Evolutionary conservation across 371 early-diverging fungal genomes (phyloP).

Genomic region (Chytridiales sp.): DNA sequence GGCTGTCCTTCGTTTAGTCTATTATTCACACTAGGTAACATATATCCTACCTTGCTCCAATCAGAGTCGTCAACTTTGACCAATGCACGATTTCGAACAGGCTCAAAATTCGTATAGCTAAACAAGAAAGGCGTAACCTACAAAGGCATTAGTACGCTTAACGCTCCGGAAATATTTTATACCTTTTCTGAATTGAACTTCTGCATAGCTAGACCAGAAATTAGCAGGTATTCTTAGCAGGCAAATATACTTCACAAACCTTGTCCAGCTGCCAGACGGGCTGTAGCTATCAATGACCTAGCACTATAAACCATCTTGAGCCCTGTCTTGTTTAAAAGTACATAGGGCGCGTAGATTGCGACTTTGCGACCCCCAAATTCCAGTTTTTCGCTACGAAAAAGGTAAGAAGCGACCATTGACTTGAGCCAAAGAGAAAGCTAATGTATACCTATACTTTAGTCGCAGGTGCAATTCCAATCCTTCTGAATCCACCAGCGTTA

Average conservation of each 20-base stretch:
- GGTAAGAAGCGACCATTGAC: too few species aligned
- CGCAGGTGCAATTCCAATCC: conserved; percentile 68
- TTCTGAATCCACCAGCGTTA: conserved; percentile 67
- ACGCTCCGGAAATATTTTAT: too few species aligned
- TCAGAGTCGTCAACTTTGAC: conserved; percentile 77
- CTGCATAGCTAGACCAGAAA: background rate
- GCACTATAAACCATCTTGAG: conserved; percentile 75
- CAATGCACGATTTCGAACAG: conserved; percentile 72
- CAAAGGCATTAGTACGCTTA: too few species aligned
- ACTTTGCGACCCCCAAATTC: conserved; percentile 50
- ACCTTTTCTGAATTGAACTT: too few species aligned
- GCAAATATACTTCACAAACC: conserved; percentile 20
- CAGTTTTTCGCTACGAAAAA: conserved; percentile 31
- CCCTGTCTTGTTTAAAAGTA: conserved; percentile 92
- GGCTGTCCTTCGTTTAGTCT: conserved; percentile 48
- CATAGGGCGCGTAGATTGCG: conserved; percentile 67
- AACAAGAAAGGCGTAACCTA: conserved; percentile 82
- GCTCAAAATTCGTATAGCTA: conserved; percentile 82
- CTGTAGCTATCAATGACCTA: conserved; percentile 71
- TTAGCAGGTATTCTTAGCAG: background rate
- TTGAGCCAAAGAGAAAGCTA: background rate
- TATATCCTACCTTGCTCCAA: conserved; percentile 66
- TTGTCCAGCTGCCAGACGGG: conserved; percentile 71
- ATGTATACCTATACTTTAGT: conserved; percentile 59
- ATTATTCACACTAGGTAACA: conserved; percentile 3